Percentiles rank a stretch among this genome's conserved stretches.
phyloP scores from a whole-genome alignment of 805 yeast species.

The Naumovozyma baii region DNA sequence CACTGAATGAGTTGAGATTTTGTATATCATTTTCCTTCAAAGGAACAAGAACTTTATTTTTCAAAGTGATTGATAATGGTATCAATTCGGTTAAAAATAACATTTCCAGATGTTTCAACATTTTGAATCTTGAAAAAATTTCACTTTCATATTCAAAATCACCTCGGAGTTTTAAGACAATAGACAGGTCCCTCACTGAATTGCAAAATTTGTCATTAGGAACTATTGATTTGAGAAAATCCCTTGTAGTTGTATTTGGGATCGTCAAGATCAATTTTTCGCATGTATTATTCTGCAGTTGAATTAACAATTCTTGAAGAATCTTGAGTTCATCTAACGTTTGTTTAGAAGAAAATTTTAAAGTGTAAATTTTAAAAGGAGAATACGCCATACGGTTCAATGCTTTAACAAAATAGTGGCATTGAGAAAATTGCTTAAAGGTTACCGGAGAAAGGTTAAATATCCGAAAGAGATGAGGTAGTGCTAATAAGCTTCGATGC shows the following conservation, averaged over 20 bases:
- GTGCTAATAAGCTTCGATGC: slow-evolving; percentile 10
- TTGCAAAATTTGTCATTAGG: slow-evolving; percentile 6
- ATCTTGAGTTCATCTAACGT: slow-evolving; percentile 20
- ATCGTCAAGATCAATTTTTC: slow-evolving; percentile 12
- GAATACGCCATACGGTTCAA: neutral
- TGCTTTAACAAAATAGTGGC: slow-evolving; percentile 10
- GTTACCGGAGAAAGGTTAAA: slow-evolving; percentile 12
- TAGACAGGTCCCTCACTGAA: slow-evolving; percentile 12
- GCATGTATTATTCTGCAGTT: slow-evolving; percentile 7
- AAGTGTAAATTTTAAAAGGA: slow-evolving; percentile 4
- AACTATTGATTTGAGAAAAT: slow-evolving; percentile 8
- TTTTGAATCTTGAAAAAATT: slow-evolving; percentile 11
- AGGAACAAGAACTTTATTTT: slow-evolving; percentile 1
- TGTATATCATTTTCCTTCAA: neutral
- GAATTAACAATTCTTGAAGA: slow-evolving; percentile 8
- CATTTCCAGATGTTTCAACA: slow-evolving; percentile 16
- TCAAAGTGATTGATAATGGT: slow-evolving; percentile 5
- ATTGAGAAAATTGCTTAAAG: slow-evolving; percentile 10
- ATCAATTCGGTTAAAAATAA: slow-evolving; percentile 13
- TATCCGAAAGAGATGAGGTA: slow-evolving; percentile 15
- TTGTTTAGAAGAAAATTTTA: slow-evolving; percentile 15
- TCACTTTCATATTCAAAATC: slow-evolving; percentile 16
- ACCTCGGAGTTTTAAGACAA: slow-evolving; percentile 11
- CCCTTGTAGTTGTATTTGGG: slow-evolving; percentile 15
- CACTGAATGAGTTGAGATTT: slow-evolving; percentile 13